Evolutionary conservation across 2,329 filamentous ascomycete species (phyloP).

Genomic region (Talaromyces funiculosus): DNA sequence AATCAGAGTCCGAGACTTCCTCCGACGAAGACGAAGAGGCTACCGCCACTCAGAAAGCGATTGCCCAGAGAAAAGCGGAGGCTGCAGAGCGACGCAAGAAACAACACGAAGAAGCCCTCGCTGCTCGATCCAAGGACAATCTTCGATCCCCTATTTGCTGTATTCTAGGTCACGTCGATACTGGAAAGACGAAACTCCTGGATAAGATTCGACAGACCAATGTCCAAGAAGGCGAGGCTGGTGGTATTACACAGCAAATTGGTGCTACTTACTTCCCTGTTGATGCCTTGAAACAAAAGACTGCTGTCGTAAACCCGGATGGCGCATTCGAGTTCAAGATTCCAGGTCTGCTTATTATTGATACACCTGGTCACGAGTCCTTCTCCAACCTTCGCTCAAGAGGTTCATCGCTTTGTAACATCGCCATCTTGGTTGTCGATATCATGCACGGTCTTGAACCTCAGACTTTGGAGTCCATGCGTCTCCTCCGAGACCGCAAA

Average conservation of each 20-base stretch:
- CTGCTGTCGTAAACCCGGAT: constrained; percentile 85
- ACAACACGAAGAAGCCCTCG: constrained; percentile 84
- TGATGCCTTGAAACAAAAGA: constrained; percentile 88
- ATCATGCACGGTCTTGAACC: constrained; percentile 99
- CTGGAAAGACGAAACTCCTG: constrained; percentile 97
- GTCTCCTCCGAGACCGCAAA: constrained; percentile 81
- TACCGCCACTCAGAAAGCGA: constrained; percentile 66
- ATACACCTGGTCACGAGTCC: constrained; percentile 99
- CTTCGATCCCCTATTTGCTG: constrained; percentile 97
- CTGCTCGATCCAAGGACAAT: constrained; percentile 86
- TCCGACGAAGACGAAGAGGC: constrained; percentile 58
- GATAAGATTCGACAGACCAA: constrained; percentile 99
- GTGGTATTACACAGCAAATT: constrained; percentile 99
- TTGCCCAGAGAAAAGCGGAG: constrained; percentile 76
- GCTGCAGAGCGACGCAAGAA: constrained; percentile 83
- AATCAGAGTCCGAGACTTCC: constrained; percentile 45
- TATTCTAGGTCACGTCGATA: constrained; percentile 99
- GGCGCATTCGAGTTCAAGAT: constrained; percentile 93
- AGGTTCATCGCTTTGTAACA: constrained; percentile 97
- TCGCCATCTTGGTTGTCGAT: constrained; percentile 96
- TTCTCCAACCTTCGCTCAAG: constrained; percentile 97
- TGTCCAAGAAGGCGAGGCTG: constrained; percentile 96
- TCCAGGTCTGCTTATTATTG: constrained; percentile 90
- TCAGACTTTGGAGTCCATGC: constrained; percentile 97
- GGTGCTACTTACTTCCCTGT: constrained; percentile 99